Evolutionary conservation across 108 stramenopile genomes (phyloP).

Genomic region (Poteriospumella lacustris): DNA sequence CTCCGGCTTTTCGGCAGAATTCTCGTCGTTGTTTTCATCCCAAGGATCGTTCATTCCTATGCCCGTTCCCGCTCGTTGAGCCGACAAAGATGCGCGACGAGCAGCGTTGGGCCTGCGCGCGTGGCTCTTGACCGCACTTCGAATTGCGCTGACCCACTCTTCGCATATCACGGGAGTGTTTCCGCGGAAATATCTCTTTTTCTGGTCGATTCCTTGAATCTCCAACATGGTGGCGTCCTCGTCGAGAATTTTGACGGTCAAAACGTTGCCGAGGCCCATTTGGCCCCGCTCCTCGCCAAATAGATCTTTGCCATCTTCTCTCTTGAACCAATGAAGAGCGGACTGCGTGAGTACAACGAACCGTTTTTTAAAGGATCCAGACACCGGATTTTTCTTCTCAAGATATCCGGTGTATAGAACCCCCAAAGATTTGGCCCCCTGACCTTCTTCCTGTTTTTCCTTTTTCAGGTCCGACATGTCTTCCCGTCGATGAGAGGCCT

Average conservation of each 20-base stretch:
- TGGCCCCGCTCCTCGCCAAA: conserved; percentile 34
- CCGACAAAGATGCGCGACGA: not conserved
- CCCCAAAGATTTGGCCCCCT: not conserved
- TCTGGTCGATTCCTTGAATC: not conserved
- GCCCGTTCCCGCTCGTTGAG: not conserved
- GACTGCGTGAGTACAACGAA: conserved; percentile 18
- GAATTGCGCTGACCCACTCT: conserved; percentile 31
- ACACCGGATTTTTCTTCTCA: conserved; percentile 15
- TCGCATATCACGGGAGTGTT: conserved; percentile 10
- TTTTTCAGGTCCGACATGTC: not conserved
- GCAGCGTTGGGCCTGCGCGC: not conserved
- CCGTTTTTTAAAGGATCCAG: not conserved
- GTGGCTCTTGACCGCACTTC: not conserved
- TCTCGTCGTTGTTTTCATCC: not conserved
- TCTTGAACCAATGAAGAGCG: conserved; percentile 31
- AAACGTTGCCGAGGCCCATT: conserved; percentile 3
- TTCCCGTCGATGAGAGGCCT: not conserved
- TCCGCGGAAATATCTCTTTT: not conserved
- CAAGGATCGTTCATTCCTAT: not conserved
- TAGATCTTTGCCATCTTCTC: conserved; percentile 25
- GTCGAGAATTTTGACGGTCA: conserved; percentile 6
- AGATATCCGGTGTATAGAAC: conserved; percentile 7
- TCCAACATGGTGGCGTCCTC: conserved; percentile 17
- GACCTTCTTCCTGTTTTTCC: not conserved
- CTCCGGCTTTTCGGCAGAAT: not conserved